Evolutionary conservation across 345 rosid genomes (phyloP), one percentile per base, ranked within the genome.

Genomic region (Boechera divaricarpa): DNA sequence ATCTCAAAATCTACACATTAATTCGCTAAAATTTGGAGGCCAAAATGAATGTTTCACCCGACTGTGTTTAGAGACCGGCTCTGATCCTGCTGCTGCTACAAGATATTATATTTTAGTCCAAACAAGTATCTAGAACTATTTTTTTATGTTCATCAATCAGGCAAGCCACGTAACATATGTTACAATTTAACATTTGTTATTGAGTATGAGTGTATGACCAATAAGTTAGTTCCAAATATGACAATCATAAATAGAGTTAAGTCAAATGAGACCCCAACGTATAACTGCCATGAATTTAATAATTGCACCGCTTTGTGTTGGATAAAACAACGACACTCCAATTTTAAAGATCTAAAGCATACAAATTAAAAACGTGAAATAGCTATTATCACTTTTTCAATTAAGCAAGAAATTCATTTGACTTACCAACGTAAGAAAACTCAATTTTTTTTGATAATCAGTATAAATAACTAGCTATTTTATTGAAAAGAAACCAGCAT

Each of bases 271-370:
- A 63, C 9, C 24, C 35, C 45, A 73, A 21, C 41, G 18, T 52
- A 13, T 64, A 64, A 74, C 57, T 48, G 38, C 77, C 36, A 44
- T 44, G 65, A 44, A 42, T 47, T 71, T 12, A 64, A 32, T 13
- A 18, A 11, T 31, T 54, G 21, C 77, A 74, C 64, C 28, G 64
- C 35, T 47, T 13, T 21, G 38, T 74, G 77, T 64, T 74, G 45
- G 44, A 53, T 74, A 74, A 74, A 74, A 32, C 64, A 55, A 54
- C 16, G 77, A 74, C 71, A 74, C 47, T 54, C 32, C 63, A 52
- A n/a, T 51, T 16, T 18, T 39, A 6, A 63, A 62, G 41, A 72
- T 62, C 9, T 38, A 53, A 63, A 54, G 16, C 39, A 7, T 6
- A 18, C 45, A 41, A 63, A 53, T 18, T 5, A 39, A 39, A 69